Percentiles rank a stretch among this genome's conserved stretches.
phyloP scores from a whole-genome alignment of 148 eudicot genomes.

The Spergularia bocconei region DNA sequence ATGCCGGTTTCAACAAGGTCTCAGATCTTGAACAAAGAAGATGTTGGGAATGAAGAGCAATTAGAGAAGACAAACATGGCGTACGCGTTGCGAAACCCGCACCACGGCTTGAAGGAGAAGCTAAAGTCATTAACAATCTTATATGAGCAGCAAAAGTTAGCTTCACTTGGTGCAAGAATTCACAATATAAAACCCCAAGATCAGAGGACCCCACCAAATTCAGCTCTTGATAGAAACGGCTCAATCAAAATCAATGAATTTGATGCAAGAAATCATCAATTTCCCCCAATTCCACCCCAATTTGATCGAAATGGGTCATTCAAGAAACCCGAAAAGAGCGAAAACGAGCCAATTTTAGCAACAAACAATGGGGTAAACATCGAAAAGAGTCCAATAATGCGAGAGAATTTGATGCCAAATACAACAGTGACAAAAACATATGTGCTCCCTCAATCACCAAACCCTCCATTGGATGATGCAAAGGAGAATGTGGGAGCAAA shows the following conservation, averaged over 20 bases:
- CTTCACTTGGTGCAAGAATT: slow-evolving; percentile 40
- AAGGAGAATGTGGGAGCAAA: slow-evolving; percentile 53
- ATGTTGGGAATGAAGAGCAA: slow-evolving; percentile 28
- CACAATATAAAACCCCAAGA: slow-evolving; percentile 30
- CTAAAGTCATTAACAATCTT: slow-evolving; percentile 62
- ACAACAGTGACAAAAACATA: slow-evolving; percentile 45
- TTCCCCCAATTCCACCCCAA: slow-evolving; percentile 16
- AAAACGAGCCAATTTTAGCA: not conserved
- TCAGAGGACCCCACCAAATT: slow-evolving; percentile 33
- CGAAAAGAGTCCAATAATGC: slow-evolving; percentile 32
- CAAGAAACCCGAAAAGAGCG: slow-evolving; percentile 6
- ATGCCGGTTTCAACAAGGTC: slow-evolving; percentile 94
- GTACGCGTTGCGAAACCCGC: slow-evolving; percentile 55
- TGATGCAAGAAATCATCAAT: slow-evolving; percentile 19
- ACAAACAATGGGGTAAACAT: not conserved
- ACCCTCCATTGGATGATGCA: slow-evolving; percentile 21
- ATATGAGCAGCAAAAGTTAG: slow-evolving; percentile 75
- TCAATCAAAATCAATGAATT: slow-evolving; percentile 18
- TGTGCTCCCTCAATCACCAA: slow-evolving; percentile 42
- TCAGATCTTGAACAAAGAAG: slow-evolving; percentile 38
- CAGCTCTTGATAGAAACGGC: slow-evolving; percentile 38
- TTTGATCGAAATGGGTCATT: slow-evolving; percentile 10
- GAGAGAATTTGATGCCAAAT: slow-evolving; percentile 45
- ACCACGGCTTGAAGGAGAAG: slow-evolving; percentile 85
- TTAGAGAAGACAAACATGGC: slow-evolving; percentile 32